Conservation (phyloP, 2,329 filamentous ascomycete genomes). For the Pseudogymnoascus sp. region DNA sequence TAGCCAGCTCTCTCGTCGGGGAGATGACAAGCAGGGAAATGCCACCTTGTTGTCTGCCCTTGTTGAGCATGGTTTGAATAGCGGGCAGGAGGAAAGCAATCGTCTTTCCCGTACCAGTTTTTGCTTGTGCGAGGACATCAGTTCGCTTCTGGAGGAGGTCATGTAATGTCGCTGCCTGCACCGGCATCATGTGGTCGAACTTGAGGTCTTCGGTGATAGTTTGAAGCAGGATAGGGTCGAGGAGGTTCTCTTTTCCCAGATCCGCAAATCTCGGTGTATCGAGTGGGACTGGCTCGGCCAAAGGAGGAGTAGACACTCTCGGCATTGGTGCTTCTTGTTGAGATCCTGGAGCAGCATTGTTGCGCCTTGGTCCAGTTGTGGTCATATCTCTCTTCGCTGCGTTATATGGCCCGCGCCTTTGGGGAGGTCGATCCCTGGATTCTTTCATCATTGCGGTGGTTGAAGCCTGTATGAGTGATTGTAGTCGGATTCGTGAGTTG, state of each 20-base stretch:
- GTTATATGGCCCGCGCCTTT: constrained; percentile 1
- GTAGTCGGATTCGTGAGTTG: background rate
- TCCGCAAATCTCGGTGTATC: constrained; percentile 43
- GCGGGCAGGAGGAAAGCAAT: constrained; percentile 84
- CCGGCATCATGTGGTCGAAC: constrained; percentile 83
- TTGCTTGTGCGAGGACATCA: constrained; percentile 78
- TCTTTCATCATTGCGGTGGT: constrained; percentile 9
- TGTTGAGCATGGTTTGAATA: constrained; percentile 59
- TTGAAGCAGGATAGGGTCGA: constrained; percentile 41
- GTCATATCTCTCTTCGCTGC: constrained; percentile 2
- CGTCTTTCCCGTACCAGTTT: constrained; percentile 95
- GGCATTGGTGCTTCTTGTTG: constrained; percentile 4
- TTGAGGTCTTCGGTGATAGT: constrained; percentile 65
- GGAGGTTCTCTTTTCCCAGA: constrained; percentile 35
- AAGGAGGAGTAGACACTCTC: constrained; percentile 30
- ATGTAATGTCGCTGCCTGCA: constrained; percentile 78
- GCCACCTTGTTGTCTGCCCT: constrained; percentile 38
- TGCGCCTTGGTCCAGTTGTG: constrained; percentile 7
- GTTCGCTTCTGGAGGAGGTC: constrained; percentile 63
- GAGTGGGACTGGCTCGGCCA: constrained; percentile 34
- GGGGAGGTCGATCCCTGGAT: constrained; percentile 2
- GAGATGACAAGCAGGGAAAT: constrained; percentile 68
- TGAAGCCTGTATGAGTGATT: background rate
- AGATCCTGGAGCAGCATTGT: constrained; percentile 1
- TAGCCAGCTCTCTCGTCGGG: constrained; percentile 72